Evolutionary conservation across 2,329 filamentous ascomycete species (phyloP), one percentile per base, ranked within the genome.

Genomic region (Phialemoniopsis sp.): DNA sequence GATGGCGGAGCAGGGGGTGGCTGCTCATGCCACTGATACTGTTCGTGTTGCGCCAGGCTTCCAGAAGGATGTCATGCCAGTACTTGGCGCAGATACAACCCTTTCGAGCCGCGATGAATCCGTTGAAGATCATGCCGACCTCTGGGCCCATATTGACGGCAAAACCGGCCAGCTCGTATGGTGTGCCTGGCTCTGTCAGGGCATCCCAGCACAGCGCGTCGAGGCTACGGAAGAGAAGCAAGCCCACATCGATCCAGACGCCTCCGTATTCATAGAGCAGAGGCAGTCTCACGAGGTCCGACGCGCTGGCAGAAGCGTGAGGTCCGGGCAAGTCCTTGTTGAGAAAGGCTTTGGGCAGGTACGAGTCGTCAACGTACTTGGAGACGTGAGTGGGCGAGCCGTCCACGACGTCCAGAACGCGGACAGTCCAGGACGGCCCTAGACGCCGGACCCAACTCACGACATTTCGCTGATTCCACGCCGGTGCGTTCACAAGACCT

Each of bases 211-310:
- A 63, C 5, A 62, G 45, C 5, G 42, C 36, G 38, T 63, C 61
- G 12, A 64, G 51, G 26, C 57, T 51, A 14, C 54, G 53, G 38
- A 58, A 47, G 10, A 62, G 50, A 46, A 62, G 56, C 29, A 55
- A 61, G 1, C 62, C 61, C 13, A 61, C 59, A 13, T 66, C 63
- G 53, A 66, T 60, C 51, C 57, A 64, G 12, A 63, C 56, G 10
- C 63, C 62, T 15, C 61, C 61, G 29, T 60, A 47, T 29, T 53
- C 41, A 36, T 53, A 59, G 4, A 64, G 43, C 13, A 59, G 46
- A 2, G 62, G 55, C 4, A 67, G 55, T 4, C 68, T 59, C n/a
- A 70, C 52, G 8, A 70, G 57, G 36, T 72, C 67, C 0, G 63
- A 60, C 3, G 58, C 57, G 43, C 70, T 66, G 7, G 63, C 66